Base-by-base conservation (phyloP, 176 grass and related monocot species). In the barley (Hordeum vulgare) region DNA sequence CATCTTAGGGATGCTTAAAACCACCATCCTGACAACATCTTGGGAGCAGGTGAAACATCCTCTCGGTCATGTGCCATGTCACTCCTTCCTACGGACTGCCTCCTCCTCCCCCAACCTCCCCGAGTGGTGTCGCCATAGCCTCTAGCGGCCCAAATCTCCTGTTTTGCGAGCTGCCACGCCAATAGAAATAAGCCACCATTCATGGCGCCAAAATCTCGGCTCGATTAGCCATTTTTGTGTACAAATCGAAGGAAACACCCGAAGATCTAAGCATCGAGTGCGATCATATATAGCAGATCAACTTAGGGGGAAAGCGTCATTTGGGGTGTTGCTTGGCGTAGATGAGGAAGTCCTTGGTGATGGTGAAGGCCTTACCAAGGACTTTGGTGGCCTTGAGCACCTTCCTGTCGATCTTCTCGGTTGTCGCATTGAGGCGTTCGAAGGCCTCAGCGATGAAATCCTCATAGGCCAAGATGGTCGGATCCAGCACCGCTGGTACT, bases 351-450 rank as follows among this genome's bases (percentile, higher is more conserved):
- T 78, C 85, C 85, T 83, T 95, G 54, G 90, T 66, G 27, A 88
- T 87, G 47, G 63, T 79, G 36, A 98, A 92, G 2, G 93, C 90
- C 82, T 98, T 87, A 75, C 88, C 93, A 20, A 98, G 71, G 58
- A 95, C 33, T 74, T 85, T 93, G 33, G 93, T 93, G 40, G 61
- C 82, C 28, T 98, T 89, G 8, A 95, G 82, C 37, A 95, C 96
- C n/a, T 93, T 91, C 7, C 93, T 89, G 13, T 89, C 85, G 62
- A 98, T 93, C 89, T 98, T 95, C 60, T 89, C 87, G 2, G 91
- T 89, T 27, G 90, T 85, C 11, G 36, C 33, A 15, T 73, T 70
- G 53, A 98, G 86, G 62, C 91, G 87, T 1, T 76, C 83, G 23
- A 95, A 74, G 45, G 86, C 78, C 8, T 66, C 76, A 17, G 51